phyloP scores from a whole-genome alignment of 352 stramenopile species.

The Pythium pyrilobum region DNA sequence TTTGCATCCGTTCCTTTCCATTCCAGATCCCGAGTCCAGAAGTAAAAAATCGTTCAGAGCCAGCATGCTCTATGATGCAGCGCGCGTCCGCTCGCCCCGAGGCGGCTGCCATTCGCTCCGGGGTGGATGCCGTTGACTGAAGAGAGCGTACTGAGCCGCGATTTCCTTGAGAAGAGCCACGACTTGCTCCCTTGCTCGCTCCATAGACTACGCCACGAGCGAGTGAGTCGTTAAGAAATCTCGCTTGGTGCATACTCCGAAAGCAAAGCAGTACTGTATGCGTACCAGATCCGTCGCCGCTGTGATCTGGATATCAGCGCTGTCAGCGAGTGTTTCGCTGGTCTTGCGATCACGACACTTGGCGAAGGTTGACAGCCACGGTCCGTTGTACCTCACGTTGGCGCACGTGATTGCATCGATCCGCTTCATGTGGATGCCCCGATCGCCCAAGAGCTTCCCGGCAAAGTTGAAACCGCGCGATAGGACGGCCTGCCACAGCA shows the following conservation, averaged over 20 bases:
- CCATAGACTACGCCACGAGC: constrained; percentile 1
- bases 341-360: not conserved
- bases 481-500: constrained; percentile 31
- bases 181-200: constrained; percentile 19
- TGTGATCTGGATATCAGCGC: constrained; percentile 19
- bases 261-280: not conserved
- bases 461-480: constrained; percentile 57
- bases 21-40: not conserved
- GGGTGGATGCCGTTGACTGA: not conserved
- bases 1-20: not conserved
- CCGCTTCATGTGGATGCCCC: constrained; percentile 59
- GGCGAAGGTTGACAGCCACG: constrained; percentile 40
- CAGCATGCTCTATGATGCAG: too few relatives aligned
- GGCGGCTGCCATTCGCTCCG: not conserved
- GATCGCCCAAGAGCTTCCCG: constrained; percentile 52
- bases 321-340: not conserved
- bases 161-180: constrained; percentile 7
- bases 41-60: too few relatives aligned
- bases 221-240: not conserved
- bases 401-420: constrained; percentile 36
- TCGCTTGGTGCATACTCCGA: too few relatives aligned
- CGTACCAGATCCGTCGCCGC: constrained; percentile 15
- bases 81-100: too few relatives aligned
- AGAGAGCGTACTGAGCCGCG: constrained; percentile 1
- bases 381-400: constrained; percentile 15